Evolutionary conservation across 371 early-diverging fungal genomes (phyloP).

Genomic region (Mortierella sp.): DNA sequence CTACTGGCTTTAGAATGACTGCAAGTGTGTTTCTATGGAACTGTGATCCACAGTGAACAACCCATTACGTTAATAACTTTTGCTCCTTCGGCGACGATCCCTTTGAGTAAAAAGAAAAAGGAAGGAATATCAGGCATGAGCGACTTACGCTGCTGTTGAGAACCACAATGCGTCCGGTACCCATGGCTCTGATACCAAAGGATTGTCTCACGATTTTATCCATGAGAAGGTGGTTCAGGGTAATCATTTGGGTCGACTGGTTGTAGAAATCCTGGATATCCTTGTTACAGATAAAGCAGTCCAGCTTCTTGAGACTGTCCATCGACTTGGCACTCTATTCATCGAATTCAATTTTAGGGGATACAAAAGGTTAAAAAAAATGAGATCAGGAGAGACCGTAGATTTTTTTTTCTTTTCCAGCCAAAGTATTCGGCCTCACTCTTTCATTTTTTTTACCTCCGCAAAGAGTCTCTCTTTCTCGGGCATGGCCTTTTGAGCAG

Average conservation of each 20-base stretch:
- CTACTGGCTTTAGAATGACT: slow-evolving; percentile 63
- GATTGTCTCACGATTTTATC: slow-evolving; percentile 69
- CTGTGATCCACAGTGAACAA: slow-evolving; percentile 23
- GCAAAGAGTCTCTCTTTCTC: slow-evolving; percentile 70
- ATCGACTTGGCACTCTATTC: slow-evolving; percentile 64
- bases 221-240: slow-evolving; percentile 68
- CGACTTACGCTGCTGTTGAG: slow-evolving; percentile 70
- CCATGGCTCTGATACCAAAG: slow-evolving; percentile 70
- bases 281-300: slow-evolving; percentile 84
- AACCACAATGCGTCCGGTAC: slow-evolving; percentile 77
- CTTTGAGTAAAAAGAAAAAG: not conserved
- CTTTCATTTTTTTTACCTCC: slow-evolving; percentile 54
- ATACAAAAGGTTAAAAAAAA: not conserved
- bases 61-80: not conserved
- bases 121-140: not conserved
- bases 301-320: slow-evolving; percentile 70
- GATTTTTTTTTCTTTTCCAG: slow-evolving; percentile 45
- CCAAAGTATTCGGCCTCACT: slow-evolving; percentile 20
- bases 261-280: slow-evolving; percentile 84
- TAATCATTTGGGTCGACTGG: slow-evolving; percentile 65
- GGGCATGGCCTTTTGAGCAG: slow-evolving; percentile 83
- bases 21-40: slow-evolving; percentile 75
- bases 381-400: not conserved
- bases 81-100: not conserved
- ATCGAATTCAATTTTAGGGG: not conserved